Percentiles rank a stretch among this genome's conserved stretches.
Conservation (phyloP, 2,329 filamentous ascomycete genomes). For the Aaosphaeria arxii region DNA sequence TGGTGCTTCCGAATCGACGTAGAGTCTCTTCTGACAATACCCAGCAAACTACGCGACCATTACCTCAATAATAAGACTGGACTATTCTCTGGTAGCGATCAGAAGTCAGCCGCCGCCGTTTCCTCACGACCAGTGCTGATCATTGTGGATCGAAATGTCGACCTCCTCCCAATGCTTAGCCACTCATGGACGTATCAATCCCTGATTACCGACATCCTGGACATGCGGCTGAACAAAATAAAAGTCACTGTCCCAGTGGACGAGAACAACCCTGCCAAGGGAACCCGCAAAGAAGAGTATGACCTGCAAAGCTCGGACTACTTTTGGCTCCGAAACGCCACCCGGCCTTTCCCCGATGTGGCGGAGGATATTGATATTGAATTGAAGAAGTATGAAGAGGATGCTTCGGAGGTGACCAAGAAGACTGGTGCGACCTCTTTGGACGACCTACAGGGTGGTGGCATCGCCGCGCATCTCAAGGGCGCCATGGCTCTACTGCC, state of each 20-base stretch:
- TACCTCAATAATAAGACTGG: conserved; percentile 98
- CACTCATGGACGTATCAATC: conserved; percentile 93
- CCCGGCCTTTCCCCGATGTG: conserved; percentile 88
- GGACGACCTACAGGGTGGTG: conserved; percentile 89
- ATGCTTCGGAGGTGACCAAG: conserved; percentile 88
- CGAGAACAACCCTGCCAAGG: conserved; percentile 70
- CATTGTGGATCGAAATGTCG: conserved; percentile 62
- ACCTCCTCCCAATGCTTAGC: conserved; percentile 91
- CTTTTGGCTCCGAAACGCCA: conserved; percentile 93
- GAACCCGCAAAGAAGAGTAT: conserved; percentile 81
- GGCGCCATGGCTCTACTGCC: conserved; percentile 91
- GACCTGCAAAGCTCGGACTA: conserved; percentile 89
- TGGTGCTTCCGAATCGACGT: too few species aligned
- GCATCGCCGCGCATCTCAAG: conserved; percentile 91
- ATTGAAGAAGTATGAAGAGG: conserved; percentile 90
- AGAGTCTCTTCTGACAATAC: too few species aligned
- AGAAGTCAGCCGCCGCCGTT: conserved; percentile 55
- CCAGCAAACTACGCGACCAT: conserved; percentile 80
- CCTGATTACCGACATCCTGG: conserved; percentile 73
- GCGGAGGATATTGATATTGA: conserved; percentile 95
- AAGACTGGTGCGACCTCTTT: conserved; percentile 92
- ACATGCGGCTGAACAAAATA: conserved; percentile 87
- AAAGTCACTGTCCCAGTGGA: conserved; percentile 84
- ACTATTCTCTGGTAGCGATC: conserved; percentile 71
- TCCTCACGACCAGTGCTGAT: conserved; percentile 81